Conservation (phyloP, 345 rosid species). For the Aethionema arabicum region DNA sequence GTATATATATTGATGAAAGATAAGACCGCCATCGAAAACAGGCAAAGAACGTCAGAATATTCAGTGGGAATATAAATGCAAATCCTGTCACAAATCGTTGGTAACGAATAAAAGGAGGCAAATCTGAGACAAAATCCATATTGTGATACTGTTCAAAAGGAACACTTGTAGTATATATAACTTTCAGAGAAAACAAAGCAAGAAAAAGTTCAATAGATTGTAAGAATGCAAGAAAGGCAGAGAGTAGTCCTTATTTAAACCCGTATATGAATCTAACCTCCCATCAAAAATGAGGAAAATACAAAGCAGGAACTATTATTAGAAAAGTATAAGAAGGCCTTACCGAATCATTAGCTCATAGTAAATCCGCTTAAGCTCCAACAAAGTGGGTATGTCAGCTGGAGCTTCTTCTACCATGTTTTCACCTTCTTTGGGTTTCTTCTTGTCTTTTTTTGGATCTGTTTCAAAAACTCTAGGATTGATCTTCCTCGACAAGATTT, state of each 20-base stretch:
- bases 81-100: background rate
- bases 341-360: conserved; percentile 92
- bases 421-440: conserved; percentile 94
- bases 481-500: conserved; percentile 94
- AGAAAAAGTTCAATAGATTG: background rate
- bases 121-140: background rate
- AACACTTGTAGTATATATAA: background rate
- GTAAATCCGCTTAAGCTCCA: conserved; percentile 86
- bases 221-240: background rate
- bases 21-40: background rate
- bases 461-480: conserved; percentile 82
- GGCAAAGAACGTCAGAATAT: conserved; percentile 16
- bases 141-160: background rate
- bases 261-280: background rate
- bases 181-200: background rate
- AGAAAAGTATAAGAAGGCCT: conserved; percentile 1
- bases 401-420: conserved; percentile 88
- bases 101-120: background rate
- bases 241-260: background rate
- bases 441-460: conserved; percentile 79
- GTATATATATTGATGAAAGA: background rate
- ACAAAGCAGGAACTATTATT: conserved; percentile 9
- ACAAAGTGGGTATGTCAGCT: conserved; percentile 86
- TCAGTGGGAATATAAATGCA: conserved; percentile 5
- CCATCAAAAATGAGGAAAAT: background rate